Percentiles rank a stretch among this genome's conserved stretches.
Evolutionary conservation across 768 basidiomycete genomes (phyloP).

Genomic region (Crassisporium funariophilum): DNA sequence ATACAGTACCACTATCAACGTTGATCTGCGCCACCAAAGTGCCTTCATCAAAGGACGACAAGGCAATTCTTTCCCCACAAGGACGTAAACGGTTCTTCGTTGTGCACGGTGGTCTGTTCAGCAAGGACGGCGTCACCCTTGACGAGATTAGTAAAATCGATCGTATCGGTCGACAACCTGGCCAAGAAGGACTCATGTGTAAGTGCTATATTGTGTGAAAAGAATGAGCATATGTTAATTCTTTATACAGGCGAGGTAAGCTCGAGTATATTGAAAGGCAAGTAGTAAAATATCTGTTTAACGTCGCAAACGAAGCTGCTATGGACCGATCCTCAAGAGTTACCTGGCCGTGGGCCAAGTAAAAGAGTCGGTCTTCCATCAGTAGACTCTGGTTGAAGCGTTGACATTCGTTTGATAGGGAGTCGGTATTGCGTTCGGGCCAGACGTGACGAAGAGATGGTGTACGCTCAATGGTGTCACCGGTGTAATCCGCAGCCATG

Average conservation of each 20-base stretch:
- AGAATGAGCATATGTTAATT: slow-evolving; percentile 11
- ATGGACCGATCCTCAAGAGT: slow-evolving; percentile 95
- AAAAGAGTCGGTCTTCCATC: slow-evolving; percentile 69
- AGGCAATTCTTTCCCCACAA: slow-evolving; percentile 77
- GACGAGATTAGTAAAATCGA: slow-evolving; percentile 90
- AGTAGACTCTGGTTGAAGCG: slow-evolving; percentile 3
- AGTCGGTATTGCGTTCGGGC: slow-evolving; percentile 94
- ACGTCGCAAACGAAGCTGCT: too few species aligned
- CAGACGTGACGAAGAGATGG: slow-evolving; percentile 90
- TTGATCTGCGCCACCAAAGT: slow-evolving; percentile 77
- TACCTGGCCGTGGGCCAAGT: slow-evolving; percentile 89
- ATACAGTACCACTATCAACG: slow-evolving; percentile 87
- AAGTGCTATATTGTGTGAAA: slow-evolving; percentile 33
- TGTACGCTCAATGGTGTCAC: slow-evolving; percentile 85
- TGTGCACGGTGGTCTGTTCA: slow-evolving; percentile 96
- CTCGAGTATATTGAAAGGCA: too few species aligned
- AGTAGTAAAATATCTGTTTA: too few species aligned
- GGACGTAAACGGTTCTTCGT: slow-evolving; percentile 90
- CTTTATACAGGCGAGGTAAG: slow-evolving; percentile 61
- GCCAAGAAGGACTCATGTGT: slow-evolving; percentile 96
- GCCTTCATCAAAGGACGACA: slow-evolving; percentile 39
- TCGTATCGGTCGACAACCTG: slow-evolving; percentile 88
- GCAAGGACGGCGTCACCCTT: slow-evolving; percentile 91
- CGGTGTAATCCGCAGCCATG: slow-evolving; percentile 92
- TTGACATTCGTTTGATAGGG: slow-evolving; percentile 53